phyloP scores from a whole-genome alignment of 169 alveolate genomes.

The Eimeria maxima region DNA sequence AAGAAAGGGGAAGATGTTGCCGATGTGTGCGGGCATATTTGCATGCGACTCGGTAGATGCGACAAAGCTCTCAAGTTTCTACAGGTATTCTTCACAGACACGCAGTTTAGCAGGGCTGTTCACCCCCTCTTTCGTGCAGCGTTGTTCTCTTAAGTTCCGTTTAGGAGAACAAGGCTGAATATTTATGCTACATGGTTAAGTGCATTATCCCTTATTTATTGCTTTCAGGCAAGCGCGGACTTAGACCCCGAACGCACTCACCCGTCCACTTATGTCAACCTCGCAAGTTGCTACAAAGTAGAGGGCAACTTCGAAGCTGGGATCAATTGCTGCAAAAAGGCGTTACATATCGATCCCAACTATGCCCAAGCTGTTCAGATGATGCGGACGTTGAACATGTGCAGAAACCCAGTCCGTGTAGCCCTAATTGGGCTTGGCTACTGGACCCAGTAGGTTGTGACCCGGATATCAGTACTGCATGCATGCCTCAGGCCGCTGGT shows the following conservation, averaged over 20 bases:
- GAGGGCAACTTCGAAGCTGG: constrained; percentile 75
- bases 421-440: constrained; percentile 81
- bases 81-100: constrained; percentile 81
- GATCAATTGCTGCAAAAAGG: constrained; percentile 65
- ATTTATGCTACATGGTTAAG: not conserved
- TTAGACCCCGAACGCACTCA: constrained; percentile 45
- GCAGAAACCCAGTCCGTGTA: constrained; percentile 63
- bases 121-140: not conserved
- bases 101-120: not conserved
- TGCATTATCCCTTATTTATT: not conserved
- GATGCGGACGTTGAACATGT: constrained; percentile 77
- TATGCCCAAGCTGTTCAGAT: constrained; percentile 76
- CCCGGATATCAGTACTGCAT: not conserved
- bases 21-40: constrained; percentile 89
- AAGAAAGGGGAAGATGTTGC: constrained; percentile 88
- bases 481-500: not conserved
- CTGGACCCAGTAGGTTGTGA: constrained; percentile 78
- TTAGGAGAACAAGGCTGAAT: not conserved
- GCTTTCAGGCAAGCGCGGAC: constrained; percentile 77
- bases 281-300: constrained; percentile 79
- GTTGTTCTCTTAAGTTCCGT: not conserved
- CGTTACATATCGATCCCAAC: constrained; percentile 70
- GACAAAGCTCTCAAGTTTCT: constrained; percentile 86
- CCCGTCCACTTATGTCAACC: constrained; percentile 76
- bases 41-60: constrained; percentile 88